These are phyloP conservation scores for Prunus dulcis DNA, from an alignment of 306 rosid genomes.

Conservation along the genomic window DNA sequence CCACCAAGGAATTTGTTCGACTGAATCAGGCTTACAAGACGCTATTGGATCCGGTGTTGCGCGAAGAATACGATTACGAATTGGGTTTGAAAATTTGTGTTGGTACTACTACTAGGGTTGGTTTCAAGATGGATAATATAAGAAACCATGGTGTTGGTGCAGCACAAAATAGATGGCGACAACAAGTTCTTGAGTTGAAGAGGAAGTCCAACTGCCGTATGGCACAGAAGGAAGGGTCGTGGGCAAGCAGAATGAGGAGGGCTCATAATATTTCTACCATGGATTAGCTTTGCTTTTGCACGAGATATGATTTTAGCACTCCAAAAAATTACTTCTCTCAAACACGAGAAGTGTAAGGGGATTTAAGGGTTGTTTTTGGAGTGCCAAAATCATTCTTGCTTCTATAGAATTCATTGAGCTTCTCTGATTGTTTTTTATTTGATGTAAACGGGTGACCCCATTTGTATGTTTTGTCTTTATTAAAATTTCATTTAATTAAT, in stretches of 20 bases:
- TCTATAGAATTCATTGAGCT: too few relatives aligned
- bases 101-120: neutral
- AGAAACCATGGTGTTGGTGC: neutral
- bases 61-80: constrained; percentile 43
- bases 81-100: constrained; percentile 21
- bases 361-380: too few relatives aligned
- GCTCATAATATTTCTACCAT: neutral
- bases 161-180: constrained; percentile 29
- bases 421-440: too few relatives aligned
- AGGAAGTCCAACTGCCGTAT: constrained; percentile 29
- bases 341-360: too few relatives aligned
- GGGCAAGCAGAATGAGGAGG: constrained; percentile 45
- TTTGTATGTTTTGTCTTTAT: too few relatives aligned
- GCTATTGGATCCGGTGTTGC: constrained; percentile 43
- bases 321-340: too few relatives aligned
- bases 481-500: too few relatives aligned
- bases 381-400: too few relatives aligned
- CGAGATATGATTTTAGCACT: too few relatives aligned
- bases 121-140: neutral
- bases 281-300: neutral
- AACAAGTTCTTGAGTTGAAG: constrained; percentile 51
- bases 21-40: constrained; percentile 58
- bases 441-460: too few relatives aligned
- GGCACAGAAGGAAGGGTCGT: constrained; percentile 32
- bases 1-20: constrained; percentile 30